Evolutionary conservation across 192 early-diverging fungal genomes (phyloP), one percentile per base, ranked within the genome.

Genomic region (Paraglomus brasilianum): DNA sequence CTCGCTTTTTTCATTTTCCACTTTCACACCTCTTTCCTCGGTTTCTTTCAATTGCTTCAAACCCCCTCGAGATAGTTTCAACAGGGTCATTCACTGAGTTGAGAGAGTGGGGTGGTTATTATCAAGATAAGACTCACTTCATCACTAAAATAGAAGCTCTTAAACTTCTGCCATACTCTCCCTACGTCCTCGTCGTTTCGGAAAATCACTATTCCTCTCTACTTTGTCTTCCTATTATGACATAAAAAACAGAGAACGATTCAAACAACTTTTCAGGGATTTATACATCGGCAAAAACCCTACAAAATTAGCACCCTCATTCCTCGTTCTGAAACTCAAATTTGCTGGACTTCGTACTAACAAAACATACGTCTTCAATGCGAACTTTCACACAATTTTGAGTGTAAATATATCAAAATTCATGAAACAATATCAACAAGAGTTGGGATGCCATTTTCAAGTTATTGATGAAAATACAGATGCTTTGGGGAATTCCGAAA

Each of bases 401-500:
- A 57, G 40, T 57, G 13, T 6, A 30, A 57, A 57, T 57, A 30
- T 57, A n/a, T 30, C 24, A 57, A 15, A 15, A 38, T 57, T 57
- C 40, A 57, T 57, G 55, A 30, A 30, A 13, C 55, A 38, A 52
- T 52, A 52, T 52, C 6, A 52, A 52, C n/a, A 52, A 52, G 50
- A 52, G 50, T 52, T 52, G 50, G 55, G 55, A 57, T 30, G 24
- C 24, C 55, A 57, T 57, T 57, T 57, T 57, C 55, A 57, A 24
- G 55, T 30, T n/a, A 57, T 57, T n/a, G 55, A 57, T 57, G 40
- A 15, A 57, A 57, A 57, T 6, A 57, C 13, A n/a, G 24, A 57
- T 57, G 55, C 55, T 57, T 57, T 57, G 55, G 15, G n/a, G 40
- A 57, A 57, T 57, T 57, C 40, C 15, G 24, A 57, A 57, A 57